A percentile compares a stretch with the other conserved stretches of the same genome.
Evolutionary conservation across 2,329 filamentous ascomycete genomes (phyloP).

Genomic region (Stagonosporopsis vannaccii): DNA sequence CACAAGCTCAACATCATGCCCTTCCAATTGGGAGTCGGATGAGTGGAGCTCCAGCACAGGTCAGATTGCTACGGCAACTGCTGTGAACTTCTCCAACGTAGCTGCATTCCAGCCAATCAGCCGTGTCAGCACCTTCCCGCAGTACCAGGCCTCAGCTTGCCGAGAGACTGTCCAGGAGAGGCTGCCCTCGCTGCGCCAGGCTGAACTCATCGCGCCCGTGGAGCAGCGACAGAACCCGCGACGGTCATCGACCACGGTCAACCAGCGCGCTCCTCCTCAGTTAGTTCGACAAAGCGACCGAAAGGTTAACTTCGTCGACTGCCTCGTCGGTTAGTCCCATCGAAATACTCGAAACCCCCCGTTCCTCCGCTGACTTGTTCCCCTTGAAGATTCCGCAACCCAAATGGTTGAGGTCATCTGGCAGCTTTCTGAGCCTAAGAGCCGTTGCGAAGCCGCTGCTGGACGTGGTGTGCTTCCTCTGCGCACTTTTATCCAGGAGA

Average conservation of each 20-base stretch:
- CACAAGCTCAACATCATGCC: conserved; percentile 66
- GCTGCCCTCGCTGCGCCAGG: conserved; percentile 42
- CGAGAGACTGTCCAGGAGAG: conserved; percentile 40
- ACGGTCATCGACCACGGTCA: conserved; percentile 62
- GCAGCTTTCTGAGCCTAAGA: conserved; percentile 84
- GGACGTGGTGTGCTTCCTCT: conserved; percentile 84
- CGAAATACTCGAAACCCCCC: conserved; percentile 45
- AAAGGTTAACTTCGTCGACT: conserved; percentile 95
- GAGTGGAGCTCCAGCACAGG: conserved; percentile 43
- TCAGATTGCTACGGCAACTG: conserved; percentile 28
- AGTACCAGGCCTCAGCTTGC: conserved; percentile 50
- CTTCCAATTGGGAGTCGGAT: conserved; percentile 59
- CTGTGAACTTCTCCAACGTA: conserved; percentile 32
- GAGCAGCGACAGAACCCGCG: conserved; percentile 70
- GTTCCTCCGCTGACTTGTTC: conserved; percentile 37
- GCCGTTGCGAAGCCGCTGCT: conserved; percentile 70
- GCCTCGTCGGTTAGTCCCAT: conserved; percentile 86
- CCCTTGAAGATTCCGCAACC: conserved; percentile 83
- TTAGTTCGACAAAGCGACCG: conserved; percentile 88
- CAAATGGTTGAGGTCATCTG: conserved; percentile 98
- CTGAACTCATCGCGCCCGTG: conserved; percentile 59
- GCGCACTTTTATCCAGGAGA: conserved; percentile 97
- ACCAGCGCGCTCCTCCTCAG: conserved; percentile 71
- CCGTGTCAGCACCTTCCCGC: conserved; percentile 47
- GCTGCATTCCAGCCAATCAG: conserved; percentile 42